Conservation (phyloP, 805 yeast species). For the Diddensiella santjacobensis region DNA sequence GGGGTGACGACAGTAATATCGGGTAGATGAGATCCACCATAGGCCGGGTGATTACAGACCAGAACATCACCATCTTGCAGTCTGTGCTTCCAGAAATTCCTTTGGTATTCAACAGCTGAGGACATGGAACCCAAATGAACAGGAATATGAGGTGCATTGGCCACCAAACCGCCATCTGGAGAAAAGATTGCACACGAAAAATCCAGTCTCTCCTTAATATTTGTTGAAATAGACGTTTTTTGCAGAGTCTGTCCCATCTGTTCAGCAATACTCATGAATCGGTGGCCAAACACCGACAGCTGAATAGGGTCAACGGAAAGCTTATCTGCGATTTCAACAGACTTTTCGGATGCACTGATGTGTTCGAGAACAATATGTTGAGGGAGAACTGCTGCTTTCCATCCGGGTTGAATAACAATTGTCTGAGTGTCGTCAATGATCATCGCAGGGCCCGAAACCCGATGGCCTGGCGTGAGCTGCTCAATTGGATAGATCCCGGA, state of each 20-base stretch:
- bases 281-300: constrained; percentile 71
- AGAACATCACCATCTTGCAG: constrained; percentile 69
- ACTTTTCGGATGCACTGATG: not conserved
- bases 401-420: constrained; percentile 6
- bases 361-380: constrained; percentile 4
- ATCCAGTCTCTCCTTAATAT: constrained; percentile 77
- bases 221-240: constrained; percentile 73
- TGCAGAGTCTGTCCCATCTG: constrained; percentile 80
- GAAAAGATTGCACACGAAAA: constrained; percentile 81
- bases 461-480: not conserved
- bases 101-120: constrained; percentile 66
- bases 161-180: constrained; percentile 67
- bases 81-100: constrained; percentile 58
- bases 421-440: constrained; percentile 13
- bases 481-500: constrained; percentile 4
- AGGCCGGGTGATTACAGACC: constrained; percentile 72
- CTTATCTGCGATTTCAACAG: constrained; percentile 19
- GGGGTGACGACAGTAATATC: constrained; percentile 93
- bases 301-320: constrained; percentile 58
- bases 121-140: constrained; percentile 85
- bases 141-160: constrained; percentile 85
- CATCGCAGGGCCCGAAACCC: constrained; percentile 9
- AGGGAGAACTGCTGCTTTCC: constrained; percentile 5
- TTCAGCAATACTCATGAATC: constrained; percentile 87
- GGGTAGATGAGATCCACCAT: constrained; percentile 80